These are phyloP conservation scores for Berkeleyomyces basicola DNA, from an alignment of 2,329 filamentous ascomycete species.

Conservation along the genomic window DNA sequence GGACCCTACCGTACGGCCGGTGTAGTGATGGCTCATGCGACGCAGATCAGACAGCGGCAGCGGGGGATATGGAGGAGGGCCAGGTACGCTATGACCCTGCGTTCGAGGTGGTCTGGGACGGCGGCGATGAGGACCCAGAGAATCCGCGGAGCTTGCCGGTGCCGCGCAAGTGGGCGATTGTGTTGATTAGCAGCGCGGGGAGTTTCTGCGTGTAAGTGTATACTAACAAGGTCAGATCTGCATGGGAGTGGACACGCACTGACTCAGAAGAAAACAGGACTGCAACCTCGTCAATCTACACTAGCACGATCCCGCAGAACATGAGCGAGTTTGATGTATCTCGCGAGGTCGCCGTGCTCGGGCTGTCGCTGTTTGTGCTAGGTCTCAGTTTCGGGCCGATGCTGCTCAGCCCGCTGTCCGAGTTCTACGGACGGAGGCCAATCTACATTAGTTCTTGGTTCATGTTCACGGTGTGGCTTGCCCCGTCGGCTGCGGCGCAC, in stretches of 20 bases:
- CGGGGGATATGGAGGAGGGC: not conserved
- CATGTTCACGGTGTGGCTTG: constrained; percentile 62
- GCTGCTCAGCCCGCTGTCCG: constrained; percentile 45
- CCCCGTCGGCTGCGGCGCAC: constrained; percentile 64
- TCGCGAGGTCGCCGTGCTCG: constrained; percentile 57
- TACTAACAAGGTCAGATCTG: too few relatives aligned
- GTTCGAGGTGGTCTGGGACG: constrained; percentile 62
- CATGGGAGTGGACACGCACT: not conserved
- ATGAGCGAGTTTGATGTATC: constrained; percentile 57
- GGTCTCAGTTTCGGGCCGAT: constrained; percentile 51
- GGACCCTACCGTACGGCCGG: constrained; percentile 13
- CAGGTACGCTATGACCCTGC: not conserved
- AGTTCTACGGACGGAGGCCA: constrained; percentile 68
- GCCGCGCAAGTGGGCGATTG: constrained; percentile 62
- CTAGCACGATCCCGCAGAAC: constrained; percentile 63
- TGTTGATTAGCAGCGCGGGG: constrained; percentile 54
- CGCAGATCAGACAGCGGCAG: constrained; percentile 18
- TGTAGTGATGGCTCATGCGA: constrained; percentile 31
- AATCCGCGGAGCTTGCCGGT: constrained; percentile 54
- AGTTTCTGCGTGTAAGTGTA: constrained; percentile 66
- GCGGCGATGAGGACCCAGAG: constrained; percentile 50
- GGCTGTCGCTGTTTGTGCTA: constrained; percentile 67
- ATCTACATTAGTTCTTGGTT: constrained; percentile 64
- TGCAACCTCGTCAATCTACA: constrained; percentile 77
- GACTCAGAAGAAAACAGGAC: constrained; percentile 36